These are phyloP conservation scores for Pulveroboletus sp. DNA, from an alignment of 768 basidiomycete species.

Conservation along the genomic window DNA sequence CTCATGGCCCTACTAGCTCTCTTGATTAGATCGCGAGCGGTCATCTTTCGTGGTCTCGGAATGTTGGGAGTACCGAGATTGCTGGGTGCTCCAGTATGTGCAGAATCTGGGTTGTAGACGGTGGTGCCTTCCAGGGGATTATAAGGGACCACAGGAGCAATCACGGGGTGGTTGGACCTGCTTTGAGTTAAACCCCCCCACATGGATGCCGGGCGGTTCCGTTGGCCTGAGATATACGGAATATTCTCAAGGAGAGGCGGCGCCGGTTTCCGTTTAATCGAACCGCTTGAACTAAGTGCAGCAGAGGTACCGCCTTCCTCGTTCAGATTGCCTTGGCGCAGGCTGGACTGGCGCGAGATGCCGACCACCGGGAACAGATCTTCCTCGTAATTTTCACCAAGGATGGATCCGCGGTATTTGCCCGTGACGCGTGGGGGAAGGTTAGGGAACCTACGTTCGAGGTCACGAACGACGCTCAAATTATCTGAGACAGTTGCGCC, in stretches of 20 bases:
- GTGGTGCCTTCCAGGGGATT: slow-evolving; percentile 7
- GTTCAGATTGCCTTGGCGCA: slow-evolving; percentile 7
- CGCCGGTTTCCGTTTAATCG: slow-evolving; percentile 29
- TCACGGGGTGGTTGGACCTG: neutral
- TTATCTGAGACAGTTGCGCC: slow-evolving; percentile 37
- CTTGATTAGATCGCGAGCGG: slow-evolving; percentile 12
- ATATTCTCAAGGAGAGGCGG: slow-evolving; percentile 25
- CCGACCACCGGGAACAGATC: slow-evolving; percentile 21
- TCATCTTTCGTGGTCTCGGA: slow-evolving; percentile 11
- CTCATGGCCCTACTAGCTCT: slow-evolving; percentile 23
- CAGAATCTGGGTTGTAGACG: neutral
- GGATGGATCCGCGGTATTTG: slow-evolving; percentile 24
- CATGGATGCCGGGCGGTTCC: slow-evolving; percentile 9
- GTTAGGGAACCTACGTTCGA: slow-evolving; percentile 51
- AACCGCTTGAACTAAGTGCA: slow-evolving; percentile 15
- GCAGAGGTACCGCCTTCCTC: slow-evolving; percentile 10
- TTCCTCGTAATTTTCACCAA: slow-evolving; percentile 21
- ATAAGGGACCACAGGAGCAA: slow-evolving; percentile 5
- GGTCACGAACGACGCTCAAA: slow-evolving; percentile 43
- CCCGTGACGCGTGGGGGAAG: slow-evolving; percentile 36
- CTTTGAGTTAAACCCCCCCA: slow-evolving; percentile 24
- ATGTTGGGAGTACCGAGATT: slow-evolving; percentile 6
- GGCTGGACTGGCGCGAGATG: slow-evolving; percentile 22
- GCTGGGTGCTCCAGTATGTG: neutral
- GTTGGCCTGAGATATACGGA: slow-evolving; percentile 1